Evolutionary conservation across 1,284 basidiomycete genomes (phyloP), one percentile per base, ranked within the genome.

Genomic region (Moniliophthora roreri): DNA sequence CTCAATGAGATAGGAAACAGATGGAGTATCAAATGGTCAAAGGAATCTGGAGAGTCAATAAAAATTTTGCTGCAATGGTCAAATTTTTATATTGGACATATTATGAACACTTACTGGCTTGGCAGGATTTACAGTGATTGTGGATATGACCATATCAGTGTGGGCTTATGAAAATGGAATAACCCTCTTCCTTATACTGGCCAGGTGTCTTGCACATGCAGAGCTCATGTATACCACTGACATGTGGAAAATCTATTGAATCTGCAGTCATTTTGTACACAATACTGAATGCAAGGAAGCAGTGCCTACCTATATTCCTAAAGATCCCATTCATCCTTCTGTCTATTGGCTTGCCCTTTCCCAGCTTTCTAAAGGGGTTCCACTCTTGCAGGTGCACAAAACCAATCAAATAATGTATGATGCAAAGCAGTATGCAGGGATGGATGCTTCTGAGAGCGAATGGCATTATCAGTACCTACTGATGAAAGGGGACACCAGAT

Each of bases 201-300:
- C n/a, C n/a, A n/a, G n/a, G 9, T 51, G 50, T 24, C 7, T 51
- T 6, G 50, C 50, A 8, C 50, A 51, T 26, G 38, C 26, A n/a
- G 50, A 51, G 28, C 7, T 51, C 16, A 51, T 39, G 6, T 41
- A 42, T n/a, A 15, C 8, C 11, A 16, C n/a, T 5, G n/a, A 23
- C 9, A 44, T 39, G n/a, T 39, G 28, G 23, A 39, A 51, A 42
- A 42, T 51, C n/a, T n/a, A 26, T 5, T 39, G 50, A 18, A 34
- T 51, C 18, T 39, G 50, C 18, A 39, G 50, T 9, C 44, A 44
- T 32, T 32, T 51, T 24, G 26, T 23, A 4, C 50, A 51, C 24
- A 51, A 51, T 32, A 39, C 44, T 9, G 24, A 3, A 26, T 51
- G 50, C 20, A 44, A 35, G 20, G 21, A 9, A 4, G 18, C 51